phyloP scores from a whole-genome alignment of 1,139 yeast genomes.

The Candida sanyaensis region DNA sequence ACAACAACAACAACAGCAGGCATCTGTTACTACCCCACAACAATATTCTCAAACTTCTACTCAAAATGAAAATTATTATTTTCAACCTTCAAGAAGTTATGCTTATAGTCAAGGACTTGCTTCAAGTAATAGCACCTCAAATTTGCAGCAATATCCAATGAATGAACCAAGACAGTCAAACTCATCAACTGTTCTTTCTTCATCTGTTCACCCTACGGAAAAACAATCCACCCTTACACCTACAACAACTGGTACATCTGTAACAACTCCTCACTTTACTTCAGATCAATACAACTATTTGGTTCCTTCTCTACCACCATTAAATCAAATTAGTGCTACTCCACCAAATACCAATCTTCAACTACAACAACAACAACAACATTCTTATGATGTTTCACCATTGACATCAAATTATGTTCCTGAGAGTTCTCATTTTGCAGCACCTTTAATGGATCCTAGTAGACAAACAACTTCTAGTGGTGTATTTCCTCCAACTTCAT shows the following conservation, averaged over 20 bases:
- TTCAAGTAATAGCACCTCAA: constrained; percentile 1
- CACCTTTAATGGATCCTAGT: constrained; percentile 1
- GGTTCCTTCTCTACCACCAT: constrained; percentile 10
- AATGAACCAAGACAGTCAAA: constrained; percentile 3
- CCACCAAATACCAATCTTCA: constrained; percentile 4
- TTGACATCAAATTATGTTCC: constrained; percentile 3
- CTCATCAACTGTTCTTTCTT: background rate
- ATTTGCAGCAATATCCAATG: constrained; percentile 3
- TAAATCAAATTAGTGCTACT: constrained; percentile 5
- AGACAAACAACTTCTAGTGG: constrained; percentile 2
- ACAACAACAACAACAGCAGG: constrained; percentile 5
- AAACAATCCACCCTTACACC: background rate
- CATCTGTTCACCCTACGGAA: background rate
- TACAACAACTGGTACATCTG: background rate
- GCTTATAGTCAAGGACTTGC: background rate
- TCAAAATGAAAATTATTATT: constrained; percentile 3
- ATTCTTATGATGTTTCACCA: constrained; percentile 4
- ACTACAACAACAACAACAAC: constrained; percentile 1
- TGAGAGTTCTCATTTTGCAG: constrained; percentile 3
- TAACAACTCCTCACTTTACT: background rate
- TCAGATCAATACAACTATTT: constrained; percentile 10
- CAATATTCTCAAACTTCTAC: constrained; percentile 4
- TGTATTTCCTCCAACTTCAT: background rate
- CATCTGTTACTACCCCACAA: constrained; percentile 3
- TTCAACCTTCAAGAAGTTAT: constrained; percentile 5